These are phyloP conservation scores for Puccinia sorghi DNA, from an alignment of 1,284 basidiomycete species.

Conservation along the genomic window DNA sequence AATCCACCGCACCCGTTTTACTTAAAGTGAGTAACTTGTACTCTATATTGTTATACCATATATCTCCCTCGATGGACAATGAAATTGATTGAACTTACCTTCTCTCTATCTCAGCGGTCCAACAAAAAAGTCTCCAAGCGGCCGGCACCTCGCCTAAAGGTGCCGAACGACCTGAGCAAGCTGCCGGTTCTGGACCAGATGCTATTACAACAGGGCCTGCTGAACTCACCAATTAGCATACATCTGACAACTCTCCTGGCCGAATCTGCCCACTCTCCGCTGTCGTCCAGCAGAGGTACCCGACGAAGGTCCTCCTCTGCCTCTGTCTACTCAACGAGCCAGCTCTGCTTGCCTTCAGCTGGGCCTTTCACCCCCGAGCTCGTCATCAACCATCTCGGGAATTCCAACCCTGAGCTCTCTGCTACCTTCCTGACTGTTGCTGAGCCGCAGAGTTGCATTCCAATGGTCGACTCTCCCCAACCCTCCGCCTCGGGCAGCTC, in stretches of 20 bases:
- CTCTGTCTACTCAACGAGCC: neutral
- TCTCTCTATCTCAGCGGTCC: neutral
- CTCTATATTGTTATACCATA: neutral
- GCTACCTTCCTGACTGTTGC: neutral
- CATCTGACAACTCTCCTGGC: constrained; percentile 20
- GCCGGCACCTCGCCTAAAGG: neutral
- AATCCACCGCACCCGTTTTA: neutral
- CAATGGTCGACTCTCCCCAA: neutral
- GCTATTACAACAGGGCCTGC: constrained; percentile 33
- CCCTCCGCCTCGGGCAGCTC: neutral
- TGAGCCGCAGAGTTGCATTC: neutral
- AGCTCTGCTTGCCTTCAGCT: constrained; percentile 11
- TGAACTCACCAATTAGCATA: constrained; percentile 40
- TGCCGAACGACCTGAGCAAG: neutral
- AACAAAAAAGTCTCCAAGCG: neutral
- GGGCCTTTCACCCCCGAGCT: constrained; percentile 44
- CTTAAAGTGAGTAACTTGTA: constrained; percentile 25
- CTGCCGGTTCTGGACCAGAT: constrained; percentile 31
- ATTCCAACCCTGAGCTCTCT: constrained; percentile 20
- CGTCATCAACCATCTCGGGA: constrained; percentile 11
- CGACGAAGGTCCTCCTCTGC: constrained; percentile 11
- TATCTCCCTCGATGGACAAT: neutral
- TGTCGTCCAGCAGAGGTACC: neutral
- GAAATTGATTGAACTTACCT: neutral
- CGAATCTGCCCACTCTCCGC: neutral